Base-by-base conservation (phyloP, 495 filamentous ascomycete genomes). In the Trichocladium uniseriatum region DNA sequence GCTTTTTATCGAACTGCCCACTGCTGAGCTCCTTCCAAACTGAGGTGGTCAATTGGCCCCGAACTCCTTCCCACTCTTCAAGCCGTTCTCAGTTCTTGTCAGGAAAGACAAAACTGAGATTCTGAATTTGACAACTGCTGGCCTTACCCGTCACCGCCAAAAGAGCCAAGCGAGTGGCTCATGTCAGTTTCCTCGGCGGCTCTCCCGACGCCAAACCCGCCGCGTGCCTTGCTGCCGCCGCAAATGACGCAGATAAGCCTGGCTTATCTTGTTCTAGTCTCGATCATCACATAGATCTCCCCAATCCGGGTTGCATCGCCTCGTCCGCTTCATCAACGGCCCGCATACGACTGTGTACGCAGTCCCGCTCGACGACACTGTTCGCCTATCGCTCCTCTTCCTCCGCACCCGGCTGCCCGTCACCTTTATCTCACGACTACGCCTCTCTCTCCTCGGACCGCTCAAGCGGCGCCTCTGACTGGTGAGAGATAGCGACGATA, bases 231-330 rank as follows among this genome's bases (percentile, higher is more conserved):
- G 35, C 51, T 49, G 36, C 19, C 51, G 45, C 54, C 47, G 43
- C 63, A 63, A 70, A 75, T 74, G 72, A 74, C 72, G 72, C 68
- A 65, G 65, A 70, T 71, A 72, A 70, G 61, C 67, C 64, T 65
- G 57, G 58, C 70, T 72, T 72, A 75, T 74, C 71, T 75, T 41
- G 69, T 71, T 54, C 67, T 75, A 44, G 72, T 57, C 53, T 71
- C 72, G 42, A 65, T 74, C 60, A 57, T 73, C 59, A 75, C 72
- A 55, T 74, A 73, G 60, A 60, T 55, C 54, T 48, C 54, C 60
- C 51, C 48, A 55, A 36, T 43, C 39, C 32, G 16, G 31, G 31
- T 15, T 28, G 29, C 45, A 38, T 48, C 40, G 48, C 48, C 55
- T 43, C 24, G 39, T 34, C 51, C 51, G 49, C 52, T 47, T 57